Conservation (phyloP, 306 rosid genomes). For the Benincasa hispida region DNA sequence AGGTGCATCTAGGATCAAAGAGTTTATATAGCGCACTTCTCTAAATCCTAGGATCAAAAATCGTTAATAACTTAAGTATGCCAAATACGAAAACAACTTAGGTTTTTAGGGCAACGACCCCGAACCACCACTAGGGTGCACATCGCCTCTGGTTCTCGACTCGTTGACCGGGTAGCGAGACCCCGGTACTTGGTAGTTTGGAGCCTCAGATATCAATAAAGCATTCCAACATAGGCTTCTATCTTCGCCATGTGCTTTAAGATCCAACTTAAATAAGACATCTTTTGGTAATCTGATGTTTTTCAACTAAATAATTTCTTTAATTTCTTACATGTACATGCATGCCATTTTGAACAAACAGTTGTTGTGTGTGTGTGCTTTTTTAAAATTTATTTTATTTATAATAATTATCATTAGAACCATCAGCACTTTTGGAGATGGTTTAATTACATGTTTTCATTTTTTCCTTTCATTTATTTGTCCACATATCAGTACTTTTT, state of each 20-base stretch:
- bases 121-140: no score
- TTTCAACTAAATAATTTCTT: neutral
- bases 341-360: neutral
- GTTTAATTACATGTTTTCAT: neutral
- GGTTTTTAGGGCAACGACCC: no score
- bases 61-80: no score
- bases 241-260: neutral
- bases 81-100: no score
- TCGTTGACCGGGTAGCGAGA: no score
- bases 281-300: neutral
- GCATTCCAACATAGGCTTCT: neutral
- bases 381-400: no score
- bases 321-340: neutral
- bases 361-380: neutral
- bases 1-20: no score
- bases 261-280: neutral
- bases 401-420: neutral
- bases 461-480: neutral
- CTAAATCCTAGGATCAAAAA: no score
- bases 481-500: constrained; percentile 54
- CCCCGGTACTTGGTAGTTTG: no score
- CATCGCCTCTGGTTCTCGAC: no score
- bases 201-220: no score
- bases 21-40: no score
- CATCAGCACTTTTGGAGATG: neutral